Evolutionary conservation across 441 rosid species (phyloP), one percentile per base, ranked within the genome.

Genomic region (Breynia disticha): DNA sequence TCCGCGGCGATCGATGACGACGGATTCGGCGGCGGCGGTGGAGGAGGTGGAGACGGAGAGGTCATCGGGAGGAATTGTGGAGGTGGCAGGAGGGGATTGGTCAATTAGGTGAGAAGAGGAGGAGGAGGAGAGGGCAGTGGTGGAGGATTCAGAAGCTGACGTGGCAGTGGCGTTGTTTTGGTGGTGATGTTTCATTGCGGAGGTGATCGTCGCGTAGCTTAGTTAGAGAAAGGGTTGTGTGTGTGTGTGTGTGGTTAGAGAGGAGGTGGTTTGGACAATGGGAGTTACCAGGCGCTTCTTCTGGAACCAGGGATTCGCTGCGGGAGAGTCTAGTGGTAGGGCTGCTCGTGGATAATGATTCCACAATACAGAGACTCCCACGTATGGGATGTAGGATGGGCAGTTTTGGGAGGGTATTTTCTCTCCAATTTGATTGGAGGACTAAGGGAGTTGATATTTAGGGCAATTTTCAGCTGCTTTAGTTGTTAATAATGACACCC

Each of bases 1-100:
- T 0, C 96, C 95, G 0, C 87, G 76, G 2, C 96, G 96, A 73
- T 90, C 97, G 72, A 90, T 68, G 54, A 79, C 71, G 12, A 90
- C 94, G 17, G 79, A 73, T 74, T 90, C 97, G 43, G 79, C 76
- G 16, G 95, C 95, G 4, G 90, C 95, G 54, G 83, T 77, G 52
- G 83, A 95, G 24, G 91, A 55, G 10, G 81, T 56, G 7, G 79
- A 66, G 32, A 72, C 79, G 1, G 75, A 19, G 12, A 75, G 52
- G 63, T 78, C 88, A 60, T 76, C 87, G 37, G 54, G 48, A 16
- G 62, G 54, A 14, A 63, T 52, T 32, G 64, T 17, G 16, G 79
- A 61, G 0, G 80, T 50, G 20, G 75, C 35, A 61, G 76, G 57
- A 11, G 72, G 73, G 17, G 88, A 72, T 57, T 69, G 76, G 74